phyloP scores from a whole-genome alignment of 1,284 basidiomycete species.

The Cutaneotrichosporon mucoides region DNA sequence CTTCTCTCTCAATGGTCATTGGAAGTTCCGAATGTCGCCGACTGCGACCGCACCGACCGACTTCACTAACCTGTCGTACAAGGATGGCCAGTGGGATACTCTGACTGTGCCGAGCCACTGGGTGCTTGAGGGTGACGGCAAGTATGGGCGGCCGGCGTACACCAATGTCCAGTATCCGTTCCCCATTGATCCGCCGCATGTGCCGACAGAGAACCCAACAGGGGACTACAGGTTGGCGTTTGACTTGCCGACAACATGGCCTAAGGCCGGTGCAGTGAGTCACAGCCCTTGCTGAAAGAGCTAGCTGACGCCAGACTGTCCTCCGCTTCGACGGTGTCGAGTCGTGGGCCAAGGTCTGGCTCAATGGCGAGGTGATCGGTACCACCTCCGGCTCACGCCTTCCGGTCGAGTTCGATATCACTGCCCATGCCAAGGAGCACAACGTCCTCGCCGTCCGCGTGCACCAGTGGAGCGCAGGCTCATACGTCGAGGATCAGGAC shows the following conservation, averaged over 20 bases:
- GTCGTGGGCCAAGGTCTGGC: conserved; percentile 26
- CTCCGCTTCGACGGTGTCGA: conserved; percentile 29
- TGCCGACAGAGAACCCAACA: conserved; percentile 20
- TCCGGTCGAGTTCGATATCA: conserved; percentile 22
- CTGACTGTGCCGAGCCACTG: conserved; percentile 16
- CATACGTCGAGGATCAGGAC: conserved; percentile 29
- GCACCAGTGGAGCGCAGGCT: conserved; percentile 21
- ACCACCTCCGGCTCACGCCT: conserved; percentile 16
- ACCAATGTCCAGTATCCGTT: conserved; percentile 20
- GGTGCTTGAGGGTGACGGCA: conserved; percentile 10
- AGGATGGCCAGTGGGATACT: conserved; percentile 10
- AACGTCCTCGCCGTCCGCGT: conserved; percentile 20
- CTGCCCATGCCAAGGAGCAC: not conserved
- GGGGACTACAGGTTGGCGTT: conserved; percentile 16
- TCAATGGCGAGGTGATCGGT: conserved; percentile 23
- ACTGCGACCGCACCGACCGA: conserved; percentile 7
- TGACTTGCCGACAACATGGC: conserved; percentile 8
- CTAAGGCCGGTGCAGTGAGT: not conserved
- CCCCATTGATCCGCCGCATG: conserved; percentile 14
- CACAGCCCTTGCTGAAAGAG: not conserved
- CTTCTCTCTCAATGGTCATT: conserved; percentile 21
- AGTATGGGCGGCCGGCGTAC: conserved; percentile 13
- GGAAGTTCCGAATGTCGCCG: conserved; percentile 18
- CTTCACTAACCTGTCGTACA: conserved; percentile 1
- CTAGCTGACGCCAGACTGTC: conserved; percentile 7